A percentile compares a stretch with the other conserved stretches of the same genome.
Conservation (phyloP, 2,329 filamentous ascomycete genomes). For the Stachybotrys echinatus region DNA sequence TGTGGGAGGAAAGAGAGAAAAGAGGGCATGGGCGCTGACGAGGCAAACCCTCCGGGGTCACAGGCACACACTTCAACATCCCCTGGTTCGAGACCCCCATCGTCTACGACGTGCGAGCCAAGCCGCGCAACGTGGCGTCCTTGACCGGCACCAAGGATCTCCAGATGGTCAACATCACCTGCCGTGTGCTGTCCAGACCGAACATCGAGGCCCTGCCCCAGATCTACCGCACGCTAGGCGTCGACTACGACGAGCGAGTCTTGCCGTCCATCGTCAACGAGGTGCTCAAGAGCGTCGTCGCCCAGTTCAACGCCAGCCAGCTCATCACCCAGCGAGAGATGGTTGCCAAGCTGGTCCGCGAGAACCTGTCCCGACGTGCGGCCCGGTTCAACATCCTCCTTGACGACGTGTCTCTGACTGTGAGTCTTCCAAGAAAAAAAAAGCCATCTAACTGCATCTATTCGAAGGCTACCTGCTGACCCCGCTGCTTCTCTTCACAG, state of each 20-base stretch:
- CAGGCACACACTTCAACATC: slow-evolving; percentile 87
- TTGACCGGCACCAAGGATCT: slow-evolving; percentile 98
- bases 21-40: neutral
- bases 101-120: slow-evolving; percentile 96
- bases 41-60: neutral
- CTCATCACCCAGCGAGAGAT: slow-evolving; percentile 99
- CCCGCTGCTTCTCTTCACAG: no score
- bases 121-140: slow-evolving; percentile 93
- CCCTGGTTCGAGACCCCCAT: slow-evolving; percentile 98
- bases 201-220: slow-evolving; percentile 84
- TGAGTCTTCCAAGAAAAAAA: slow-evolving; percentile 36
- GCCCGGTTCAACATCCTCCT: slow-evolving; percentile 96
- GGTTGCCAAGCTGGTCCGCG: slow-evolving; percentile 83
- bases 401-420: slow-evolving; percentile 94
- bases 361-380: slow-evolving; percentile 86
- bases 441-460: neutral
- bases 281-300: slow-evolving; percentile 96
- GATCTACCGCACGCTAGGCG: slow-evolving; percentile 93
- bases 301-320: slow-evolving; percentile 97
- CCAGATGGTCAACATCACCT: slow-evolving; percentile 99
- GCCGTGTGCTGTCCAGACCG: slow-evolving; percentile 92
- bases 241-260: slow-evolving; percentile 95
- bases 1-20: neutral
- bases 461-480: slow-evolving; percentile 5
- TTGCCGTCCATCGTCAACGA: slow-evolving; percentile 98